These are phyloP conservation scores for Senna siamea DNA, from an alignment of 306 rosid genomes.

Conservation along the genomic window DNA sequence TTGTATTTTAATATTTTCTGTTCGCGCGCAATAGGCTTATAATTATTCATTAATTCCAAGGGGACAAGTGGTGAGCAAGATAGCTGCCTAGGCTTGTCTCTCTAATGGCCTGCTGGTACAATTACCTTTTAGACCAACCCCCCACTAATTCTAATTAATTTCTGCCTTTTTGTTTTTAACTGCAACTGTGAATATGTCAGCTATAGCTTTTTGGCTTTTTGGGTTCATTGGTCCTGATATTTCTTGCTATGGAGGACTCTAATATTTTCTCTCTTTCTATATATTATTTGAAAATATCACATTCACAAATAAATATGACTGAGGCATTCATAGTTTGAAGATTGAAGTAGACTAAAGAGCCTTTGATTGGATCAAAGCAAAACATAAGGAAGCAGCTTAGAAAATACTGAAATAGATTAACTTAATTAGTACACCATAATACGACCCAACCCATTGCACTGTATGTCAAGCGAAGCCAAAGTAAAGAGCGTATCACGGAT, in stretches of 20 bases:
- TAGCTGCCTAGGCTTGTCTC: no score
- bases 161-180: not conserved
- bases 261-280: no score
- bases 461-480: not conserved
- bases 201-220: not conserved
- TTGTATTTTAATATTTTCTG: no score
- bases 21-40: no score
- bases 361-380: conserved; percentile 9
- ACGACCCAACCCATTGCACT: not conserved
- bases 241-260: no score
- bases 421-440: no score
- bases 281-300: no score
- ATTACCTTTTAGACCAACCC: not conserved
- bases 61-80: no score
- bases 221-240: not conserved
- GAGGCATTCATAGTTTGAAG: not conserved
- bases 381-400: conserved; percentile 3
- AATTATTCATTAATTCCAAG: no score
- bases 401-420: not conserved
- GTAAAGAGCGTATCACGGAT: not conserved
- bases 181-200: not conserved
- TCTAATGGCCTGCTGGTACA: not conserved
- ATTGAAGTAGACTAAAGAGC: not conserved
- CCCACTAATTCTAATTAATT: not conserved
- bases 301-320: not conserved